Base-by-base conservation (phyloP, 2,329 filamentous ascomycete genomes). In the Clonostachys chloroleuca region DNA sequence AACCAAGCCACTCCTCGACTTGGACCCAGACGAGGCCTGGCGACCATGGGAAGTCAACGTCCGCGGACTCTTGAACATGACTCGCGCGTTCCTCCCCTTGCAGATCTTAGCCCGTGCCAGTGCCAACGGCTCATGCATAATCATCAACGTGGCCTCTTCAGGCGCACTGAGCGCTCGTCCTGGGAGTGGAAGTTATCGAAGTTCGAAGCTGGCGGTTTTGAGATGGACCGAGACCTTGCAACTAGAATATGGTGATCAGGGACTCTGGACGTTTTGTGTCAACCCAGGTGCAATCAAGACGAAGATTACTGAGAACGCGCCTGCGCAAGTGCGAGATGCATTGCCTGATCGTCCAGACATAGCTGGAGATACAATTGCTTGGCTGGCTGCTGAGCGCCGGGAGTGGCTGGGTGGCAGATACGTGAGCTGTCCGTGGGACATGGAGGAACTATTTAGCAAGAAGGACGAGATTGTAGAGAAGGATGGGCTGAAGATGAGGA, bases 181-280 rank as follows among this genome's bases (percentile, higher is more conserved):
- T 0, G 65, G 69, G 8, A 52, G 62, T 5, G 69, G 67, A 39
- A 62, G 63, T 3, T 81, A 81, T 51, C 63, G 68, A 47, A 63
- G 64, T 3, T 65, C 62, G 34, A 80, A 80, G 56, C 58, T 77
- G 16, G 77, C 74, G 5, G 51, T 77, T 30, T 51, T 71, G n/a
- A 62, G 74, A 13, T 64, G 81, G 43, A 73, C 69, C 1, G 75
- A 81, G 54, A 72, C 68, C 50, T 50, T 77, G 14, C 61, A 66
- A 37, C 56, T 58, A 0, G 78, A 80, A 43, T 72, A 77, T 54
- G 63, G 50, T 54, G 65, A 34, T 40, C 8, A 74, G 49, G 70
- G 71, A 4, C 44, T 75, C 5, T 40, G 71, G 14, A 60, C 66
- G 6, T 69, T 66, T 45, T 58, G 60, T 6, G 49, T 74, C 0